Evolutionary conservation across 23 red algal genomes (phyloP).

Genomic region (Cyanidioschyzon merolae): DNA sequence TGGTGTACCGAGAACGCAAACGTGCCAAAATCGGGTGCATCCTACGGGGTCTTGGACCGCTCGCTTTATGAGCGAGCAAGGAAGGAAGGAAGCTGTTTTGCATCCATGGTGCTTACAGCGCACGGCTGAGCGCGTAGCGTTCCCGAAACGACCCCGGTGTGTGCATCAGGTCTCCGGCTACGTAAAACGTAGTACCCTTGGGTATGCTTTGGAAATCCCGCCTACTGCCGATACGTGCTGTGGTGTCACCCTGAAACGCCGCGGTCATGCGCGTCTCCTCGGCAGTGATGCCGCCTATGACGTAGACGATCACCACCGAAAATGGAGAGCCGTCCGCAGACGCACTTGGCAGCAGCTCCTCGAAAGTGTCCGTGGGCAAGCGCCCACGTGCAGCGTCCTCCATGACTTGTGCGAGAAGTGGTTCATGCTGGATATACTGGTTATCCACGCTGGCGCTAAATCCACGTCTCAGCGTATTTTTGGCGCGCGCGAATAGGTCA

Average conservation of each 20-base stretch:
- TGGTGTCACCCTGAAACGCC: slow-evolving; percentile 1
- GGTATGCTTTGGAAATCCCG: neutral
- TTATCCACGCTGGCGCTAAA: slow-evolving; percentile 69
- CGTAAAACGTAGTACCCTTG: neutral
- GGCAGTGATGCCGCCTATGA: slow-evolving; percentile 19
- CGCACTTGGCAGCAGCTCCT: neutral
- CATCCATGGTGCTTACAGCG: too few relatives aligned
- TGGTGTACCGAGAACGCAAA: too few relatives aligned
- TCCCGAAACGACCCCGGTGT: neutral
- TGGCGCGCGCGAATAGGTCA: slow-evolving; percentile 67
- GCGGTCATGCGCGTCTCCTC: slow-evolving; percentile 20
- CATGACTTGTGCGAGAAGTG: slow-evolving; percentile 59
- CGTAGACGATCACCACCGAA: slow-evolving; percentile 17
- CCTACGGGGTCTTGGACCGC: too few relatives aligned
- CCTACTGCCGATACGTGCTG: neutral
- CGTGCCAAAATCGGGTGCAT: too few relatives aligned
- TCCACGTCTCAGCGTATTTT: slow-evolving; percentile 72
- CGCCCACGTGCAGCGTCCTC: slow-evolving; percentile 33
- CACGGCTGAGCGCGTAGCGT: too few relatives aligned
- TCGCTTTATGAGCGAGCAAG: too few relatives aligned
- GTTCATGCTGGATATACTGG: slow-evolving; percentile 92
- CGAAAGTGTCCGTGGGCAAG: neutral
- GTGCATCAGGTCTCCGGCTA: neutral
- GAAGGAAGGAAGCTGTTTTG: too few relatives aligned
- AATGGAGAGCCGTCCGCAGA: neutral